phyloP scores from a whole-genome alignment of 2,329 filamentous ascomycete genomes.

The Emmonsia crescens region DNA sequence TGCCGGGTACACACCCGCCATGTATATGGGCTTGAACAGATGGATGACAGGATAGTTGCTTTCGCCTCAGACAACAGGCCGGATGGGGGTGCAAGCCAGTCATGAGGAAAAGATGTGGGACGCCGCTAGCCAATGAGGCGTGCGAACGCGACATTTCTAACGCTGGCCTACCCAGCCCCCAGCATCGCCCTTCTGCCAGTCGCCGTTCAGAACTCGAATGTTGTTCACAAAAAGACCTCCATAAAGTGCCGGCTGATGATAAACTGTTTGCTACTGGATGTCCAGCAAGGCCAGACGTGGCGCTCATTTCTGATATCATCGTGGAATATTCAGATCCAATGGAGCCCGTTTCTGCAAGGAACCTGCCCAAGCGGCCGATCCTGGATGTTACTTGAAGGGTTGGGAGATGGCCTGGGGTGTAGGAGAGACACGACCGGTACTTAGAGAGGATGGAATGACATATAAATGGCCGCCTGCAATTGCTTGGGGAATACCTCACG shows the following conservation, averaged over 20 bases:
- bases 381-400: background rate
- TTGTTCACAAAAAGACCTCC: background rate
- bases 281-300: slow-evolving; percentile 6
- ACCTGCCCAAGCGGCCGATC: slow-evolving; percentile 7
- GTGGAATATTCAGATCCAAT: slow-evolving; percentile 10
- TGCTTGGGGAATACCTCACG: background rate
- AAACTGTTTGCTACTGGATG: background rate
- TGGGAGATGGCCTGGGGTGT: background rate
- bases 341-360: slow-evolving; percentile 10
- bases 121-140: slow-evolving; percentile 2
- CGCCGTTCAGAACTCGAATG: slow-evolving; percentile 3
- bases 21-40: slow-evolving; percentile 1
- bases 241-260: slow-evolving; percentile 6
- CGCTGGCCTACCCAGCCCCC: background rate
- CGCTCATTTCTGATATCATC: slow-evolving; percentile 8
- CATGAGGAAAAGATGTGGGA: background rate
- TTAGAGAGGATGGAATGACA: background rate
- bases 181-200: slow-evolving; percentile 7
- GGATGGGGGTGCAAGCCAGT: background rate
- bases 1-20: slow-evolving; percentile 9
- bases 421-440: background rate
- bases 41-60: slow-evolving; percentile 2
- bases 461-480: background rate
- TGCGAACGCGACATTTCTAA: background rate
- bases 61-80: slow-evolving; percentile 4